Percentiles rank a stretch among this genome's conserved stretches.
These are phyloP conservation scores for Carex sylvatica DNA, from an alignment of 202 grass and related monocot species.

Conservation along the genomic window DNA sequence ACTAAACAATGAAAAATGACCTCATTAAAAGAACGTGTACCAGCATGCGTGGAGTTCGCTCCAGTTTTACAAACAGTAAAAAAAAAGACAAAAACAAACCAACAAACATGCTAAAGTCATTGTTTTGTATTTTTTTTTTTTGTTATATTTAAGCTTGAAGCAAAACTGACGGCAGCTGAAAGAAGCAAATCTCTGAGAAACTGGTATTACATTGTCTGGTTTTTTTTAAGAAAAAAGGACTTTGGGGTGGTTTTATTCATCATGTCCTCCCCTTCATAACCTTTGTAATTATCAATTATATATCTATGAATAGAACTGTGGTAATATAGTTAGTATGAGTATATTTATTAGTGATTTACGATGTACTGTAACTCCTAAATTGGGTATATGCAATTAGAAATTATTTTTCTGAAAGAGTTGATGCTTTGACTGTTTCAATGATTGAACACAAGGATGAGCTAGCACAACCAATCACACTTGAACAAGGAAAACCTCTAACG, in stretches of 20 bases:
- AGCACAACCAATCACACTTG: constrained; percentile 90
- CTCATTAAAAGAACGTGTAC: neutral
- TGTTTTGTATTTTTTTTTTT: constrained; percentile 16
- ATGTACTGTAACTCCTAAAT: neutral
- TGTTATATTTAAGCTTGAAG: constrained; percentile 72
- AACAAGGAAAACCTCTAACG: constrained; percentile 93
- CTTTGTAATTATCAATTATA: neutral
- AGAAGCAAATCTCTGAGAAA: constrained; percentile 92
- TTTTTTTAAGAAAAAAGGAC: neutral
- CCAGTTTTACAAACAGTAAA: neutral
- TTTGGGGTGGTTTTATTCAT: neutral
- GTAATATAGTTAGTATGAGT: neutral
- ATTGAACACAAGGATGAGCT: constrained; percentile 95
- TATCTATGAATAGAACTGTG: neutral
- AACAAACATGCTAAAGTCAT: neutral
- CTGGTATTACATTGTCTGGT: constrained; percentile 45
- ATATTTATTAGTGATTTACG: constrained; percentile 30
- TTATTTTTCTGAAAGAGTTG: neutral
- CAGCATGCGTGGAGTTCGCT: neutral
- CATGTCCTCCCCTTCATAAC: neutral
- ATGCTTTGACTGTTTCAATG: constrained; percentile 38
- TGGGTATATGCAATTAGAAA: constrained; percentile 8
- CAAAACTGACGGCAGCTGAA: constrained; percentile 80
- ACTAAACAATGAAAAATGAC: neutral
- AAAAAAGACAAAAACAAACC: neutral